A percentile compares a stretch with the other conserved stretches of the same genome.
phyloP scores from a whole-genome alignment of 164 flowering plant species.

The Liriodendron chinense region DNA sequence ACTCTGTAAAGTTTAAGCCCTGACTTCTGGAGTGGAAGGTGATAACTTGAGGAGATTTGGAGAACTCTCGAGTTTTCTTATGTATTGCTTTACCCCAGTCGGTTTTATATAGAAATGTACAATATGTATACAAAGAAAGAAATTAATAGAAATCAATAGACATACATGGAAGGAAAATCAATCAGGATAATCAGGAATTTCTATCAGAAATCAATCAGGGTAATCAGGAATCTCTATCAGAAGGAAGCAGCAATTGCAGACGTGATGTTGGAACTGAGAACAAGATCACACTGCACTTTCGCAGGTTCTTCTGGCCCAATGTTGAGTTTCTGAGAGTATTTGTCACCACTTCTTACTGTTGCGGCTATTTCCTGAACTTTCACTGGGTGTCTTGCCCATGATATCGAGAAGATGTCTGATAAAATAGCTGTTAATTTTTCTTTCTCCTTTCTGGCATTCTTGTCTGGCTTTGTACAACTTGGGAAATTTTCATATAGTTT shows the following conservation, averaged over 20 bases:
- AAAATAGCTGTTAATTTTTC: conserved; percentile 69
- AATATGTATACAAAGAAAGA: no score
- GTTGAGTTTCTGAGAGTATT: conserved; percentile 93
- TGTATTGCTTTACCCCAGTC: no score
- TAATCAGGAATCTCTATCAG: conserved; percentile 10
- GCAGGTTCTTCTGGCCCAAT: conserved; percentile 91
- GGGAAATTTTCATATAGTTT: no score
- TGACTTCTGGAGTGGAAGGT: conserved; percentile 58
- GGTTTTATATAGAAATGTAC: no score
- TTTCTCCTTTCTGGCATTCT: background rate
- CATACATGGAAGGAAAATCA: no score
- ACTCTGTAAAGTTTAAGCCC: conserved; percentile 68
- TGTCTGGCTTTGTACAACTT: no score
- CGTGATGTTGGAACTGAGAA: conserved; percentile 90
- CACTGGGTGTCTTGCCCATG: conserved; percentile 83
- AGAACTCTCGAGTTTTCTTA: no score
- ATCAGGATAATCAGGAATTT: no score
- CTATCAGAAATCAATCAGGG: no score
- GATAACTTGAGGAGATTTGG: no score
- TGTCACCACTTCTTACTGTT: conserved; percentile 70
- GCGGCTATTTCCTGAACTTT: conserved; percentile 91
- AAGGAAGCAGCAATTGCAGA: conserved; percentile 76
- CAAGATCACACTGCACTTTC: conserved; percentile 78
- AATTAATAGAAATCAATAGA: no score
- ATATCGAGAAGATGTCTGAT: conserved; percentile 88